Conservation (phyloP, 345 rosid species). For the Populus euphratica region DNA sequence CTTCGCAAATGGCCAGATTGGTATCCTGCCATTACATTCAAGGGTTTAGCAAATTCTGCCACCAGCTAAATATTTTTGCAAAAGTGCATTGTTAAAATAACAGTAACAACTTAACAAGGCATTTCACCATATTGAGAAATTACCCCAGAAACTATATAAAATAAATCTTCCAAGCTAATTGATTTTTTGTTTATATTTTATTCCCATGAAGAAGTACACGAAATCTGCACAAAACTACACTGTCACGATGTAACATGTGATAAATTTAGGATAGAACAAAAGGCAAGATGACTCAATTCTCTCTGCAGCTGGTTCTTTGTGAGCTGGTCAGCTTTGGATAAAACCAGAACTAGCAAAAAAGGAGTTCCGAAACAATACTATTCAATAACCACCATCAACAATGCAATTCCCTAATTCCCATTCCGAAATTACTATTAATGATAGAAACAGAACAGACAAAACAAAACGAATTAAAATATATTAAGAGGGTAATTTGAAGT, state of each 20-base stretch:
- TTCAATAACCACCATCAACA: neutral
- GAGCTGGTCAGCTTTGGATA: neutral
- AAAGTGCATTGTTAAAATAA: neutral
- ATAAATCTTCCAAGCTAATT: neutral
- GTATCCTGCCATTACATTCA: constrained; percentile 57
- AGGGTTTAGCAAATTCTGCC: neutral
- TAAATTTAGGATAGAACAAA: neutral
- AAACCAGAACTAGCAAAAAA: neutral
- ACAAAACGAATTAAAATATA: neutral
- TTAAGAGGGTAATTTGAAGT: too few species aligned
- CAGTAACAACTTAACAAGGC: neutral
- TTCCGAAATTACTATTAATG: neutral
- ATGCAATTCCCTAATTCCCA: neutral
- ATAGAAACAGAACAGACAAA: neutral
- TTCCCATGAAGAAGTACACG: neutral
- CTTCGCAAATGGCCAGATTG: constrained; percentile 78
- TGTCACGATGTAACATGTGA: neutral
- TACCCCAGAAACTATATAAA: neutral
- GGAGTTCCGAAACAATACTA: neutral
- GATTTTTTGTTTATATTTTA: neutral
- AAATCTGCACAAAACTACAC: neutral
- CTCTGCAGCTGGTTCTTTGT: neutral
- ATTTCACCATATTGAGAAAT: neutral
- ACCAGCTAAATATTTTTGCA: neutral
- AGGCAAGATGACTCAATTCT: neutral